Evolutionary conservation across 2,329 filamentous ascomycete genomes (phyloP).

Genomic region (Lachnellula cervina): DNA sequence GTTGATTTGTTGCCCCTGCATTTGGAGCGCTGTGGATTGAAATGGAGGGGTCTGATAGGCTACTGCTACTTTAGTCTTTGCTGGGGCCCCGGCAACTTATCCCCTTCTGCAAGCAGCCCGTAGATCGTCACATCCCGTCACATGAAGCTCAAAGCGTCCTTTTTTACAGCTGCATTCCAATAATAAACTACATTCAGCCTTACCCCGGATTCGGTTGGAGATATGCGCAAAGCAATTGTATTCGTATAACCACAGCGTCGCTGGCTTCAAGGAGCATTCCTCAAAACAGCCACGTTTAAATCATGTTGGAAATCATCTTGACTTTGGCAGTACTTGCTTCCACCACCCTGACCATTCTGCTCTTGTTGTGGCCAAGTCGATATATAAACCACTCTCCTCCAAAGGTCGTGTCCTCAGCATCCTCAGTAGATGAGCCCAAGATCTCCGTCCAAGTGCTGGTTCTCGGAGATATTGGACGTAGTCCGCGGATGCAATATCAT

Average conservation of each 20-base stretch:
- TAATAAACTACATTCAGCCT: neutral
- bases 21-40: neutral
- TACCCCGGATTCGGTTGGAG: neutral
- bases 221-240: neutral
- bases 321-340: conserved; percentile 29
- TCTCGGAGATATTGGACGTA: conserved; percentile 89
- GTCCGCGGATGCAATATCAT: conserved; percentile 98
- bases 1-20: neutral
- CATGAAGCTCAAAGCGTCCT: neutral
- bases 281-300: conserved; percentile 13
- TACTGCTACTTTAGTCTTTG: neutral
- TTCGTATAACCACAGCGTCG: neutral
- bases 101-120: neutral
- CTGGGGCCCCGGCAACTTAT: neutral
- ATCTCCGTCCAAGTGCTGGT: conserved; percentile 76
- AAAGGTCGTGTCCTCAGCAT: conserved; percentile 18
- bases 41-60: neutral
- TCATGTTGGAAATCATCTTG: conserved; percentile 28
- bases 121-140: neutral
- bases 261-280: neutral
- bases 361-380: conserved; percentile 34
- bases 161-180: neutral
- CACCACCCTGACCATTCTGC: conserved; percentile 28
- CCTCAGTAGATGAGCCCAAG: conserved; percentile 31
- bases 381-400: conserved; percentile 35